Percentiles rank a stretch among this genome's conserved stretches.
These are phyloP conservation scores for Pseudogymnoascus sp. DNA, from an alignment of 2,329 filamentous ascomycete genomes.

Conservation along the genomic window DNA sequence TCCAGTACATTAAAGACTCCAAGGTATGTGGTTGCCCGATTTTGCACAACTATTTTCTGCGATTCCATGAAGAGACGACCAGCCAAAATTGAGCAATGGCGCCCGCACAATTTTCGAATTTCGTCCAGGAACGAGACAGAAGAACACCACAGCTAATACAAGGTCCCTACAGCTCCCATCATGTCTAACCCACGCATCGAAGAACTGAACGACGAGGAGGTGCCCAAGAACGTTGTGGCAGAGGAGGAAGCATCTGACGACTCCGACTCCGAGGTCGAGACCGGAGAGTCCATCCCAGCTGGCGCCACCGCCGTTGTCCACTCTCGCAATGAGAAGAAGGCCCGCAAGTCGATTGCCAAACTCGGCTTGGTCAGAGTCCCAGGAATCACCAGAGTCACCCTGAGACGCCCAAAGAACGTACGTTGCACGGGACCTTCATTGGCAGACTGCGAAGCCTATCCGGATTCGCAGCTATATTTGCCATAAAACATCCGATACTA, in stretches of 20 bases:
- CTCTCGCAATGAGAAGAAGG: conserved; percentile 99
- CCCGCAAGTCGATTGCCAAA: conserved; percentile 98
- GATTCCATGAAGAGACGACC: not conserved
- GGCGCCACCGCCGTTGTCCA: conserved; percentile 87
- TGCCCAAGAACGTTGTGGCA: conserved; percentile 70
- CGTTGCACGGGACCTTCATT: conserved; percentile 36
- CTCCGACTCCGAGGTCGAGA: conserved; percentile 71
- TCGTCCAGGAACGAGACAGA: not conserved
- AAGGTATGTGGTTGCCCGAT: not conserved
- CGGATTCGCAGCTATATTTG: not conserved
- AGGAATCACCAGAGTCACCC: conserved; percentile 95
- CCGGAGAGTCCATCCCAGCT: conserved; percentile 59
- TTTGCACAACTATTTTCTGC: not conserved
- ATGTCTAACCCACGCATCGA: conserved; percentile 99
- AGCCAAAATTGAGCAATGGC: conserved; percentile 5
- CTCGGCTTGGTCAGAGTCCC: conserved; percentile 91
- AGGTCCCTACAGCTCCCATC: conserved; percentile 37
- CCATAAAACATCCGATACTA: not conserved
- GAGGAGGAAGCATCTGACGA: conserved; percentile 62
- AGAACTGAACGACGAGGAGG: conserved; percentile 91
- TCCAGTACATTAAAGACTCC: not conserved
- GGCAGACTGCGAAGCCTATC: conserved; percentile 9
- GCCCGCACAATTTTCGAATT: conserved; percentile 3
- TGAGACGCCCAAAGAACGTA: conserved; percentile 98
- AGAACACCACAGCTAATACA: conserved; percentile 15